Evolutionary conservation across 306 rosid species (phyloP), one percentile per base, ranked within the genome.

Genomic region (Calophaca sinica): DNA sequence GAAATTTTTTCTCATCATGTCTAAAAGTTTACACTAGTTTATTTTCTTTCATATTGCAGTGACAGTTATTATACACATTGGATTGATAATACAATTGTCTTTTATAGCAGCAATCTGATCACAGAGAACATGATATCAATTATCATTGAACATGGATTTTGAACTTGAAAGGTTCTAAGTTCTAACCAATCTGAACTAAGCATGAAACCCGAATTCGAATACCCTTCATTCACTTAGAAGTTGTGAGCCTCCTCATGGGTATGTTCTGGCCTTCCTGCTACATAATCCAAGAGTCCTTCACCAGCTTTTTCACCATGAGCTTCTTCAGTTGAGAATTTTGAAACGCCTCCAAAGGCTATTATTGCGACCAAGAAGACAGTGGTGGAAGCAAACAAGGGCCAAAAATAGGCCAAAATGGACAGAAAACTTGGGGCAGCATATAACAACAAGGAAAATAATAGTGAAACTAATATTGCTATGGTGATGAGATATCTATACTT

Each of bases 341-440:
- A 80, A 72, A 87, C 75, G 3, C 96, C 92, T 58, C 91, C 88
- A 70, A 94, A 88, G 74, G 84, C 89, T 36, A 84, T 48, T 59
- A 87, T 81, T 14, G 73, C 61, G n/a, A 84, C 78, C 80, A 94
- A 62, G 62, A 94, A 87, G 0, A 88, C 83, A 5, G 93, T 80
- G 4, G 97, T 94, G 61, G 97, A 91, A 66, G 88, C 94, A 59
- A 94, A 86, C 54, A 94, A 87, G 41, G 96, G 97, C 98, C 93
- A 91, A 75, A 93, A 93, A 75, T 79, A 91, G 28, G 88, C 87
- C 73, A 93, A 28, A 66, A 93, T 84, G 62, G 59, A 81, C 6
- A 87, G n/a, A 41, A 91, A 48, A 50, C 85, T 52, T 2, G 96
- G 98, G 2, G 91, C 91, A 32, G 76, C 93, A 77, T 88, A 91